phyloP scores from a whole-genome alignment of 352 stramenopile species.

The Globisporangium acanthophoron region DNA sequence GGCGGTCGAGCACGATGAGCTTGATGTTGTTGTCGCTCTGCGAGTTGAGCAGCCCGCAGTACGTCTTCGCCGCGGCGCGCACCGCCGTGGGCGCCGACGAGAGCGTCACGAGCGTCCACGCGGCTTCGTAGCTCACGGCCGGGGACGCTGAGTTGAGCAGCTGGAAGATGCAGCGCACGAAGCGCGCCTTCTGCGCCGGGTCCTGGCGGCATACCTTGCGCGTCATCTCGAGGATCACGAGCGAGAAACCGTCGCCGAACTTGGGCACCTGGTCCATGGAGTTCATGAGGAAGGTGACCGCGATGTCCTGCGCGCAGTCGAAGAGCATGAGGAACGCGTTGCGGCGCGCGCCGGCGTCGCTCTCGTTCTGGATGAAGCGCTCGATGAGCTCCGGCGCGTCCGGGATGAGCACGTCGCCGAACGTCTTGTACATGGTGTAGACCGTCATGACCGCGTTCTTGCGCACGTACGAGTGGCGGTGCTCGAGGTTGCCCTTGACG shows the following conservation, averaged over 20 bases:
- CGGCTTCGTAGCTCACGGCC: conserved; percentile 97
- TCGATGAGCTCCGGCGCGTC: conserved; percentile 98
- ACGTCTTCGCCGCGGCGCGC: conserved; percentile 95
- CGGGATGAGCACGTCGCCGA: conserved; percentile 92
- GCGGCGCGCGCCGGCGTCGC: conserved; percentile 90
- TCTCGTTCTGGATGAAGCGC: conserved; percentile 93
- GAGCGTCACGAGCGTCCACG: conserved; percentile 98
- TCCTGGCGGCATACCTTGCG: conserved; percentile 97
- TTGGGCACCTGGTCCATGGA: conserved; percentile 94
- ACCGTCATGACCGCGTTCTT: conserved; percentile 98
- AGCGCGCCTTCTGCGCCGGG: conserved; percentile 97
- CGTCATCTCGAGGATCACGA: conserved; percentile 99
- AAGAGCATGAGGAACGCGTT: conserved; percentile 99
- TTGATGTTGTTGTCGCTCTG: conserved; percentile 99
- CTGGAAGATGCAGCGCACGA: conserved; percentile 98
- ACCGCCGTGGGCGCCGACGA: conserved; percentile 97
- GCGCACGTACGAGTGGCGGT: conserved; percentile 98
- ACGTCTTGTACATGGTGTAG: conserved; percentile 97
- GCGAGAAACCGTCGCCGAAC: conserved; percentile 97
- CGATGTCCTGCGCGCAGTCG: conserved; percentile 96
- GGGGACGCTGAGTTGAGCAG: conserved; percentile 92
- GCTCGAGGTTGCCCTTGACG: conserved; percentile 96
- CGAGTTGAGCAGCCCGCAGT: conserved; percentile 95
- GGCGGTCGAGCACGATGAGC: conserved; percentile 98
- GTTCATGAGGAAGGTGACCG: conserved; percentile 97